phyloP scores from a whole-genome alignment of 306 rosid species.

The Hylodesmum podocarpum region DNA sequence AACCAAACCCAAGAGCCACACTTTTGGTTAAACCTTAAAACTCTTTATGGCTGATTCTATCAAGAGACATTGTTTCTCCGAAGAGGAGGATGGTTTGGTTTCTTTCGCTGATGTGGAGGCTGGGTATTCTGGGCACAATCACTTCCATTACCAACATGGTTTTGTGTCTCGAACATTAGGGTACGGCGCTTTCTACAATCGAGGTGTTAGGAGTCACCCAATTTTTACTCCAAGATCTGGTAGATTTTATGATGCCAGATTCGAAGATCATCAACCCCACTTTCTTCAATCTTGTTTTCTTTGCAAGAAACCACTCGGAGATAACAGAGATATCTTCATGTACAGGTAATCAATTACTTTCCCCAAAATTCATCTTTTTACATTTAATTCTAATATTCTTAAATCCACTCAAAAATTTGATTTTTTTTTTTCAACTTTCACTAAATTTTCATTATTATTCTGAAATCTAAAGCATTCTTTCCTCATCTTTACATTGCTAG shows the following conservation, averaged over 20 bases:
- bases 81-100: conserved; percentile 56
- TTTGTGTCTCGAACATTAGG: conserved; percentile 56
- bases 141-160: conserved; percentile 28
- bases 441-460: neutral
- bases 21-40: neutral
- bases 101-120: conserved; percentile 56
- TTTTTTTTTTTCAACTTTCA: neutral
- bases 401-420: neutral
- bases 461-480: neutral
- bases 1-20: neutral
- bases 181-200: conserved; percentile 29
- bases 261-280: conserved; percentile 77
- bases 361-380: neutral
- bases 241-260: conserved; percentile 71
- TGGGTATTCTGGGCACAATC: conserved; percentile 51
- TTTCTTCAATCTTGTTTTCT: conserved; percentile 77
- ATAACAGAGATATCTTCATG: conserved; percentile 82
- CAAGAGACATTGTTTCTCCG: conserved; percentile 61
- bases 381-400: neutral
- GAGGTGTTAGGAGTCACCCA: conserved; percentile 40
- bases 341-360: conserved; percentile 87
- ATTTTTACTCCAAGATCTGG: conserved; percentile 60
- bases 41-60: conserved; percentile 52
- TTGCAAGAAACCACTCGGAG: conserved; percentile 72
- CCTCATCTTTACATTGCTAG: neutral